Evolutionary conservation across 371 early-diverging fungal genomes (phyloP).

Genomic region (Nematocida ausubeli): DNA sequence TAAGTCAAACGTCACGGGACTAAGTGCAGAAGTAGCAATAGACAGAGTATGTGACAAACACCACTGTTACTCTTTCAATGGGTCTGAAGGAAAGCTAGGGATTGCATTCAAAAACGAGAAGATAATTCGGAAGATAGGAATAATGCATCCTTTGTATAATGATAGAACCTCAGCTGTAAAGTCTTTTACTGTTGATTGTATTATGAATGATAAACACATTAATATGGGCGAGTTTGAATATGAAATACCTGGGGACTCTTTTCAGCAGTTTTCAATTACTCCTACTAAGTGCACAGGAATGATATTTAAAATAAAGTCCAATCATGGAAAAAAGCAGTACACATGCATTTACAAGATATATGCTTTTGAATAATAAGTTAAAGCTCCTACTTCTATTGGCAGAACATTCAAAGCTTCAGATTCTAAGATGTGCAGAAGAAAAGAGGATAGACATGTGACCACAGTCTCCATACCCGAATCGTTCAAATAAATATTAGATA

Average conservation of each 20-base stretch:
- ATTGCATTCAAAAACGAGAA: constrained; percentile 55
- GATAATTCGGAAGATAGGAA: constrained; percentile 54
- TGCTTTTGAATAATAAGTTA: constrained; percentile 54
- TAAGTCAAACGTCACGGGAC: neutral
- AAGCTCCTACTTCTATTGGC: no score
- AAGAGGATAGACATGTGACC: no score
- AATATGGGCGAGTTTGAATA: constrained; percentile 57
- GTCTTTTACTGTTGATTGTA: constrained; percentile 47
- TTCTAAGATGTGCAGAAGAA: no score
- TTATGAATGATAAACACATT: constrained; percentile 22
- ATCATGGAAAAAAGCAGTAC: constrained; percentile 58
- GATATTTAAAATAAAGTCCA: constrained; percentile 50
- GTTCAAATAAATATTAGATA: no score
- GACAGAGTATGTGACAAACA: constrained; percentile 29
- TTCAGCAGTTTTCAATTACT: constrained; percentile 52
- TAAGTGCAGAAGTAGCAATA: constrained; percentile 43
- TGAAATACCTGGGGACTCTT: constrained; percentile 46
- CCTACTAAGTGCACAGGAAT: constrained; percentile 32
- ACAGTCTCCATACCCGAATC: no score
- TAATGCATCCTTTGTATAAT: constrained; percentile 59
- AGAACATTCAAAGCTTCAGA: no score
- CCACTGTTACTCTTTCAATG: constrained; percentile 57
- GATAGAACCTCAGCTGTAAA: constrained; percentile 55
- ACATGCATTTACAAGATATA: constrained; percentile 63
- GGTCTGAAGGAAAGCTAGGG: constrained; percentile 24